Base-by-base conservation (phyloP, 768 basidiomycete species). In the Lactarius quietus region DNA sequence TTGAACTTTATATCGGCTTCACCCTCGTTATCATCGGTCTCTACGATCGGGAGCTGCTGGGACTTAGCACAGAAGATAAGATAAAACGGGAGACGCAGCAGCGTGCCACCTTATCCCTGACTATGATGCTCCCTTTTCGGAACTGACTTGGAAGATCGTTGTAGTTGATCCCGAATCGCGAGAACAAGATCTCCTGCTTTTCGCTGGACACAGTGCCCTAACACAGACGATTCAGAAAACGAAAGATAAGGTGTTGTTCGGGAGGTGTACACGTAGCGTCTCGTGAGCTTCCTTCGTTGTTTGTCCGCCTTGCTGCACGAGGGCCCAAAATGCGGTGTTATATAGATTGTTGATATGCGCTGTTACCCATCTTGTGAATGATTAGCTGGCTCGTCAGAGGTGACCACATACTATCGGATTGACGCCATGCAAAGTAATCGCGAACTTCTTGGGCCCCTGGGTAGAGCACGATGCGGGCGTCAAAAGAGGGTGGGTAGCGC, bases 311-410 rank as follows among this genome's bases (percentile, higher is more conserved):
- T 91, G 82, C 52, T 88, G 88, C 0, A 98, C 86, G 38, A 99
- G 83, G 0, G 94, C 91, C 97, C 96, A 98, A 73, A 98, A 99
- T 0, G 79, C 80, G 0, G 97, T 98, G 72, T 99, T 99, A 78
- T 98, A 95, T 28, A 99, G 78, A 74, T 99, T 99, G 73, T 99
- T 99, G 73, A 98, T 90, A 73, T 99, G 97, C 0, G 97, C 95
- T 98, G 74, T 28, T 68, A 58, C 63, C 63, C 68, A 58, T 57
- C 12, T 8, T 20, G 61, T 63, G 20, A 67, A 43, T 39, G 31
- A 18, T 17, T 14, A 41, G 39, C 12, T 55, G 26, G 12, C 33
- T 56, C 5, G 15, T 17, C 26, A 10, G 26, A 55, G 36, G 51
- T 51, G n/a, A 26, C 23, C 12, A 77, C 93, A 66, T 72, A 96